phyloP scores from a whole-genome alignment of 129 eudicot species.

The Rutidosis leptorrhynchoides region DNA sequence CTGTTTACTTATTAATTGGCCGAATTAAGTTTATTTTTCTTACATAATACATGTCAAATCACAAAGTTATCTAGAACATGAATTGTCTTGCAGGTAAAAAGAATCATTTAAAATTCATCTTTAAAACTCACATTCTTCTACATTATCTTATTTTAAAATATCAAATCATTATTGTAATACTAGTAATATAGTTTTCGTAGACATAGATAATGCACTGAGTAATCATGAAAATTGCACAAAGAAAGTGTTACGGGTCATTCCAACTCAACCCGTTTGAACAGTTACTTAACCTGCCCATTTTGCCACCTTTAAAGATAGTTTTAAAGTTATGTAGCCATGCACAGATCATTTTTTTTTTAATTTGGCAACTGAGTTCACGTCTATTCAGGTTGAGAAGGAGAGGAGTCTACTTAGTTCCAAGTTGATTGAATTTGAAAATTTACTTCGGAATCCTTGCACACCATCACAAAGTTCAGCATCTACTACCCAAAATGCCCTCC shows the following conservation, averaged over 20 bases:
- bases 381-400: conserved; percentile 78
- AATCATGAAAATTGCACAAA: not conserved
- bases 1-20: not conserved
- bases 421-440: conserved; percentile 62
- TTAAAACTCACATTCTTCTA: not conserved
- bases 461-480: conserved; percentile 44
- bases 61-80: not conserved
- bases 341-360: conserved; percentile 11
- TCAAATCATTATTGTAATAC: not conserved
- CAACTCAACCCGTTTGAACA: not conserved
- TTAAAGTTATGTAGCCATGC: not conserved
- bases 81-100: not conserved
- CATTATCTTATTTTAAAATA: not conserved
- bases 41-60: not conserved
- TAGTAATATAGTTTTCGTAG: not conserved
- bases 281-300: not conserved
- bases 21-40: not conserved
- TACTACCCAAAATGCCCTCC: conserved; percentile 45
- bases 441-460: conserved; percentile 58
- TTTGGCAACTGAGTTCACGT: conserved; percentile 21
- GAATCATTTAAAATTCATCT: not conserved
- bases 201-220: not conserved
- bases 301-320: not conserved
- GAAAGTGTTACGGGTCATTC: not conserved
- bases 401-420: conserved; percentile 67